These are phyloP conservation scores for Hymenoscyphus fraxineus DNA, from an alignment of 2,329 filamentous ascomycete species.

Conservation along the genomic window DNA sequence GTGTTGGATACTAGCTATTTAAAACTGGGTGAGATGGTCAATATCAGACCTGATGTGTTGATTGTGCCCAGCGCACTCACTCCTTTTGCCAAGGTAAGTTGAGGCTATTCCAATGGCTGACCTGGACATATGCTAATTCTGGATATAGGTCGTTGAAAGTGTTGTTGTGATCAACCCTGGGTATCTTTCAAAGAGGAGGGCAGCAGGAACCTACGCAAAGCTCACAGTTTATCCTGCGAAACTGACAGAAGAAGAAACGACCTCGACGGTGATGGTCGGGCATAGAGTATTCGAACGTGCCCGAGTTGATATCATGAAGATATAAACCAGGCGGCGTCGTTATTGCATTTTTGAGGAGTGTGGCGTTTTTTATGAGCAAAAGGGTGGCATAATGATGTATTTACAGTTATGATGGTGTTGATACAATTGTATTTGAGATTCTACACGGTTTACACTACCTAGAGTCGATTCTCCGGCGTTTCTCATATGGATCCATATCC, in stretches of 20 bases:
- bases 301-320: conserved; percentile 81
- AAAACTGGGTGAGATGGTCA: conserved; percentile 87
- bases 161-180: conserved; percentile 91
- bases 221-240: conserved; percentile 68
- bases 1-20: conserved; percentile 80
- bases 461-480: conserved; percentile 54
- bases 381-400: neutral
- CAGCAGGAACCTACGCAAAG: conserved; percentile 79
- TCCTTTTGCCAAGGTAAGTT: conserved; percentile 80
- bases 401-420: neutral
- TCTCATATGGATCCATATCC: conserved; percentile 52
- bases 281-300: conserved; percentile 80
- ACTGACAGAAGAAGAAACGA: conserved; percentile 55
- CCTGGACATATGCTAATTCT: conserved; percentile 7
- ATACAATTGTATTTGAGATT: conserved; percentile 6
- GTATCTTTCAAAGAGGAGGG: conserved; percentile 76
- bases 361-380: neutral
- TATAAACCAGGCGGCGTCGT: conserved; percentile 41
- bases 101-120: neutral
- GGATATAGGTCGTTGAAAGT: conserved; percentile 74
- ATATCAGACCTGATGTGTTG: conserved; percentile 78
- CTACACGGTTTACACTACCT: conserved; percentile 18
- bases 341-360: neutral
- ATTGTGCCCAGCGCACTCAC: conserved; percentile 78
- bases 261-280: conserved; percentile 54